These are phyloP conservation scores for Glaciozyma antarctica DNA, from an alignment of 768 basidiomycete genomes.

Conservation along the genomic window DNA sequence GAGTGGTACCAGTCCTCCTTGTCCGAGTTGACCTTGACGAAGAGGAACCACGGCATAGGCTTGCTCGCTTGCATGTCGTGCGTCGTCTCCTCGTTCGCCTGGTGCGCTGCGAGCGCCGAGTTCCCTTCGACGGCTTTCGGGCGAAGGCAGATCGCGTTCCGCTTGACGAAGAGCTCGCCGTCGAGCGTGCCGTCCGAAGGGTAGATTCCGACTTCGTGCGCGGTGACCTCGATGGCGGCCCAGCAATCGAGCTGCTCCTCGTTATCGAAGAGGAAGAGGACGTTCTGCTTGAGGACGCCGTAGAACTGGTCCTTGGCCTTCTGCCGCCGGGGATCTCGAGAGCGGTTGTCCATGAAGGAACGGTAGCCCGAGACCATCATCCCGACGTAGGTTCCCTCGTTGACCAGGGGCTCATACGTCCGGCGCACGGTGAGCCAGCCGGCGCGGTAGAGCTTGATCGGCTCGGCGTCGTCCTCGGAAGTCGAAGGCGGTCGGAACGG, in stretches of 20 bases:
- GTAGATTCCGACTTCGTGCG: slow-evolving; percentile 63
- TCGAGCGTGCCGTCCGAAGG: slow-evolving; percentile 53
- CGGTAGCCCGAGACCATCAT: slow-evolving; percentile 34
- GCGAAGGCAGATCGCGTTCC: slow-evolving; percentile 60
- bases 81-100: slow-evolving; percentile 11
- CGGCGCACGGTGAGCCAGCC: slow-evolving; percentile 65
- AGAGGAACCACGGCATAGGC: slow-evolving; percentile 72
- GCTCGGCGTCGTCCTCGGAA: slow-evolving; percentile 25
- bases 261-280: slow-evolving; percentile 88
- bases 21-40: slow-evolving; percentile 72
- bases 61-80: slow-evolving; percentile 45
- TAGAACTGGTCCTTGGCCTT: slow-evolving; percentile 89
- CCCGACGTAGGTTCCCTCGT: slow-evolving; percentile 27
- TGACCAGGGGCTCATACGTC: slow-evolving; percentile 30
- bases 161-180: slow-evolving; percentile 81
- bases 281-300: slow-evolving; percentile 75
- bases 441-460: slow-evolving; percentile 37
- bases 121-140: slow-evolving; percentile 36
- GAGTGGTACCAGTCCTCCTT: slow-evolving; percentile 95
- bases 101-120: background rate
- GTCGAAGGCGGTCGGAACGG: background rate
- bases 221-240: slow-evolving; percentile 74
- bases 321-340: slow-evolving; percentile 67
- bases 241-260: slow-evolving; percentile 82
- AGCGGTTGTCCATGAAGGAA: slow-evolving; percentile 33